These are phyloP conservation scores for Platanthera zijinensis DNA, from an alignment of 106 monocot species.

Conservation along the genomic window DNA sequence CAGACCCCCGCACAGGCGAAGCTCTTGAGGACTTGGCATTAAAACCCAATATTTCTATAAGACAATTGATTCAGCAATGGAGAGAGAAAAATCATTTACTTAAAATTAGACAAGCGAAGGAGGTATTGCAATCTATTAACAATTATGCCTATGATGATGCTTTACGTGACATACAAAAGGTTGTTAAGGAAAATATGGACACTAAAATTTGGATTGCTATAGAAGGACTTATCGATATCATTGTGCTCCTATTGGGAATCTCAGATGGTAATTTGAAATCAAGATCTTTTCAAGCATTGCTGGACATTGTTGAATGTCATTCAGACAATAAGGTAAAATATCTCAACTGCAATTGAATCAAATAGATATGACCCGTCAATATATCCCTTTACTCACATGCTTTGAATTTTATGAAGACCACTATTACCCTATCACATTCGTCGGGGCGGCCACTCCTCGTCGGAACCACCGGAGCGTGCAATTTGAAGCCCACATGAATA, in stretches of 20 bases:
- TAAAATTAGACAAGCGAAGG: slow-evolving; percentile 14
- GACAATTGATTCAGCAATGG: slow-evolving; percentile 19
- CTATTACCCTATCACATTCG: too few relatives aligned
- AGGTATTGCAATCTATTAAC: slow-evolving; percentile 4
- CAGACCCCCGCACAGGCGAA: slow-evolving; percentile 12
- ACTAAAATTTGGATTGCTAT: slow-evolving; percentile 19
- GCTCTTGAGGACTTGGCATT: slow-evolving; percentile 4
- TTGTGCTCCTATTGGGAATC: not conserved
- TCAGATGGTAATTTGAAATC: slow-evolving; percentile 6
- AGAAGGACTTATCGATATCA: slow-evolving; percentile 21
- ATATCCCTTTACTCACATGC: not conserved
- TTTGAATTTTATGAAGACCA: not conserved
- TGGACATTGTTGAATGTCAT: slow-evolving; percentile 11
- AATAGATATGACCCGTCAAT: not conserved
- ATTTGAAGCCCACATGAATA: too few relatives aligned
- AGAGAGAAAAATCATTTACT: slow-evolving; percentile 19
- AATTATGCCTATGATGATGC: slow-evolving; percentile 3
- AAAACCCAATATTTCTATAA: slow-evolving; percentile 13
- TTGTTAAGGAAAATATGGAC: slow-evolving; percentile 12
- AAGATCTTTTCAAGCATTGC: slow-evolving; percentile 8
- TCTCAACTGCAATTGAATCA: not conserved
- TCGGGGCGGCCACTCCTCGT: too few relatives aligned
- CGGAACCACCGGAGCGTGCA: too few relatives aligned
- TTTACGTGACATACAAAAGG: slow-evolving; percentile 3
- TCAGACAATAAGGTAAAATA: slow-evolving; percentile 14